These are phyloP conservation scores for Mediolabrus comicus DNA, from an alignment of 108 stramenopile genomes.

Conservation along the genomic window DNA sequence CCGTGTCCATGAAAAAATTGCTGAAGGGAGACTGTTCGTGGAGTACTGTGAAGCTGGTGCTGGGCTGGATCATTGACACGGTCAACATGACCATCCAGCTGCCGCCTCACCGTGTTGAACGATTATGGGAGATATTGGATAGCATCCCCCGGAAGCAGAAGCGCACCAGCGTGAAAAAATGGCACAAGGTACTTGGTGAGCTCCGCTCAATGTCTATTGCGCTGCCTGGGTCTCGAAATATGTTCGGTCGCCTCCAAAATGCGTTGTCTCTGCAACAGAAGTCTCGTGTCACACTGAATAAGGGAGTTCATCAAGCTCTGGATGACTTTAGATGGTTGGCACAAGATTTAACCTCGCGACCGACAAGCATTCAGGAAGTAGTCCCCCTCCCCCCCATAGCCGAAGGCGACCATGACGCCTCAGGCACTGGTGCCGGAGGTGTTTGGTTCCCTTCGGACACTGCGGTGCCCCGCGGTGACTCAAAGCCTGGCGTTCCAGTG, in stretches of 20 bases:
- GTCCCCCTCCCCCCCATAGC: slow-evolving; percentile 35
- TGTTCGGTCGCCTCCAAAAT: slow-evolving; percentile 41
- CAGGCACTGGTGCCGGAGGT: slow-evolving; percentile 37
- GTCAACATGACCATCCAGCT: slow-evolving; percentile 1
- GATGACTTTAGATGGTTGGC: slow-evolving; percentile 40
- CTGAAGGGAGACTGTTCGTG: slow-evolving; percentile 19
- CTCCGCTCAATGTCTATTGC: slow-evolving; percentile 50
- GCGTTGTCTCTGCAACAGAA: slow-evolving; percentile 15
- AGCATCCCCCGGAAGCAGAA: background rate
- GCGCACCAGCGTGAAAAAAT: slow-evolving; percentile 8
- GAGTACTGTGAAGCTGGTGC: slow-evolving; percentile 8
- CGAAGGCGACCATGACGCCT: slow-evolving; percentile 43
- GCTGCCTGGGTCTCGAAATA: slow-evolving; percentile 34
- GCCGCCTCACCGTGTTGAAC: slow-evolving; percentile 23
- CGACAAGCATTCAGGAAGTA: slow-evolving; percentile 42
- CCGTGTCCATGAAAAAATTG: slow-evolving; percentile 40
- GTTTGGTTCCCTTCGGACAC: slow-evolving; percentile 35
- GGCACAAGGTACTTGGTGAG: slow-evolving; percentile 46
- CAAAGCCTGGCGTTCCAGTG: slow-evolving; percentile 6
- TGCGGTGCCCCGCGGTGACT: background rate
- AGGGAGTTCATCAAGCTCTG: slow-evolving; percentile 15
- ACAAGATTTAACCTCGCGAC: slow-evolving; percentile 1
- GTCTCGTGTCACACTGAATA: background rate
- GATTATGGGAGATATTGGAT: slow-evolving; percentile 15
- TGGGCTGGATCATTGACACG: slow-evolving; percentile 32